Evolutionary conservation across 2,329 filamentous ascomycete genomes (phyloP), one percentile per base, ranked within the genome.

Genomic region (Tolypocladium cylindrosporum): DNA sequence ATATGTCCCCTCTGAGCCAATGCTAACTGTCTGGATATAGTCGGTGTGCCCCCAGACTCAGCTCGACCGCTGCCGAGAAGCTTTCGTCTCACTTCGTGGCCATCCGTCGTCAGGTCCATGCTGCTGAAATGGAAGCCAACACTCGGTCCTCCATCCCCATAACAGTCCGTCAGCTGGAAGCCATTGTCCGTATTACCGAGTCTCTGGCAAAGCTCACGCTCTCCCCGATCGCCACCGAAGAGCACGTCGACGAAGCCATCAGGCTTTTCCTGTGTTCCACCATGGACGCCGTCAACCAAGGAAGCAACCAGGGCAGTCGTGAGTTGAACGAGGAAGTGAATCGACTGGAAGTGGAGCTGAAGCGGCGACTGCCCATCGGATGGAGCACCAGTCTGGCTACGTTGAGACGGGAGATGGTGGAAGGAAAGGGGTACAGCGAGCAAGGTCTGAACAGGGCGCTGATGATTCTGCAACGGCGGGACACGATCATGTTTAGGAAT

Each of bases 71-170:
- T 0, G 90, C 93, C 0, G 94, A 97, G 75, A 97, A 97, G 74
- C 85, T 99, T 16, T 96, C 91, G 0, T 96, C 91, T 1, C 93
- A 99, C 74, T 99, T 99, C 67, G 94, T 99, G 61, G 92, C 90
- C 61, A 97, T 99, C 72, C 86, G 94, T 59, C 87, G 90, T 62
- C 93, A 97, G 75, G 91, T 99, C 8, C 93, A 96, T 71, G 88
- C 90, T 31, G 87, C 90, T 1, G 94, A 99, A 72, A 79, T 95
- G 51, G 89, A 96, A 67, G 88, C 92, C 62, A 96, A 97, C 72
- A 82, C 89, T 45, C 88, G 94, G 21, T 96, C 90, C 8, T 94
- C 89, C 24, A 97, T 99, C 66, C 94, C 94, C 55, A 99, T 99
- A 72, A 99, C 94, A 0, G 90, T 99, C 55, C 91, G 94, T 71